These are phyloP conservation scores for Trypanosoma theileri DNA, from an alignment of 208 protist species.

Conservation along the genomic window DNA sequence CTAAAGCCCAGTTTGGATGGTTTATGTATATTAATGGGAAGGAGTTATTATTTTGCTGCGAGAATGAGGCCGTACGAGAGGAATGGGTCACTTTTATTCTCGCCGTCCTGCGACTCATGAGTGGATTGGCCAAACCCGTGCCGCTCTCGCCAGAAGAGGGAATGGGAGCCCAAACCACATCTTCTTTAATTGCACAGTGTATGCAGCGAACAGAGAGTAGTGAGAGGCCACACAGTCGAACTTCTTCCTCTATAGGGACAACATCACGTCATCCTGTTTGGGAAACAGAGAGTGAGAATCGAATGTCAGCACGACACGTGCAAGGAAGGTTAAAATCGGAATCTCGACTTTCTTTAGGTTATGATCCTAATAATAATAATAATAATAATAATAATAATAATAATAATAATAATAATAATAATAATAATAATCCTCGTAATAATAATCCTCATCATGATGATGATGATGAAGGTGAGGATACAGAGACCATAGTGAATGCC, in stretches of 20 bases:
- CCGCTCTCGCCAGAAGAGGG: not conserved
- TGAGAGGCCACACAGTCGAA: not conserved
- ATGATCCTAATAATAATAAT: not conserved
- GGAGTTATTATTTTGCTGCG: constrained; percentile 50
- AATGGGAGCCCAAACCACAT: not conserved
- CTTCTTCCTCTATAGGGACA: not conserved
- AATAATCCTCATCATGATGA: not conserved
- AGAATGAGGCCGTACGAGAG: constrained; percentile 31
- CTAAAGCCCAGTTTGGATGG: constrained; percentile 52
- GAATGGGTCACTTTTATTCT: constrained; percentile 56
- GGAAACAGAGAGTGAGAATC: not conserved
- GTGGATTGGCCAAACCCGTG: constrained; percentile 5
- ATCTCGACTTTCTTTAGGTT: not conserved
- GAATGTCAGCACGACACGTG: too few relatives aligned
- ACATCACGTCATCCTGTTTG: not conserved
- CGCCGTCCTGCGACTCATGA: constrained; percentile 35
- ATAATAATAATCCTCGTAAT: not conserved
- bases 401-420: not conserved
- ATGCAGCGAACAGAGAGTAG: not conserved
- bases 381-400: constrained; percentile 5
- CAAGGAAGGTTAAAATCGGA: too few relatives aligned
- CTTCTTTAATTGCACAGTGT: not conserved
- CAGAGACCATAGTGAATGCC: not conserved
- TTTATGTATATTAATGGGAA: constrained; percentile 38
- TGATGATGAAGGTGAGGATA: not conserved